phyloP scores from a whole-genome alignment of 306 rosid genomes.

The Quercus robur region DNA sequence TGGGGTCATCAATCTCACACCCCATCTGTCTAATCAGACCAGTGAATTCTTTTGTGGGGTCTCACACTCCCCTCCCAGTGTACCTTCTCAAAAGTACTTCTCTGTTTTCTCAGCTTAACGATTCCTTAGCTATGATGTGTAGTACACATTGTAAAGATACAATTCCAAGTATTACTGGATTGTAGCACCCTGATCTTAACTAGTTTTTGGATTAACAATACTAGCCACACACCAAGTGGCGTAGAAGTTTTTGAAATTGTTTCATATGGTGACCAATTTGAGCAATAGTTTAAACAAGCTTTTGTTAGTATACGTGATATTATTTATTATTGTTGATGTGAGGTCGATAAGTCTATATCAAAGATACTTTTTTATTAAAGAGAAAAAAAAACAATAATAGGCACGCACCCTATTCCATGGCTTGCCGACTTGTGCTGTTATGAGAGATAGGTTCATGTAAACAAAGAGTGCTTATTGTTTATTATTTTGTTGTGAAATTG shows the following conservation, averaged over 20 bases:
- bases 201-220: too few relatives aligned
- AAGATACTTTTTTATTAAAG: rapidly evolving
- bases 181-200: too few relatives aligned
- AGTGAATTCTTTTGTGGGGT: constrained; percentile 28
- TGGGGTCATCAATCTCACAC: constrained; percentile 28
- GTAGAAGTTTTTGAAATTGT: too few relatives aligned
- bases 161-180: too few relatives aligned
- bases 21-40: constrained; percentile 30
- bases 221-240: too few relatives aligned
- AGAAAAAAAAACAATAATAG: too few relatives aligned
- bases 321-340: rapidly evolving
- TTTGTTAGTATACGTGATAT: rapidly evolving
- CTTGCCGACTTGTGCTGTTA: too few relatives aligned
- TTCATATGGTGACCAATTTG: too few relatives aligned
- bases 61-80: neutral
- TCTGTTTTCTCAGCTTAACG: constrained; percentile 6
- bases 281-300: rapidly evolving
- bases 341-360: rapidly evolving
- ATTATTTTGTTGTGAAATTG: too few relatives aligned
- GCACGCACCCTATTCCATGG: too few relatives aligned
- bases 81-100: constrained; percentile 24
- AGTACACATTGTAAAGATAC: too few relatives aligned
- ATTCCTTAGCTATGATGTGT: neutral
- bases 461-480: rapidly evolving
- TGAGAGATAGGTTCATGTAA: too few relatives aligned